phyloP scores from a whole-genome alignment of 805 yeast species.

The Torulaspora quercuum region DNA sequence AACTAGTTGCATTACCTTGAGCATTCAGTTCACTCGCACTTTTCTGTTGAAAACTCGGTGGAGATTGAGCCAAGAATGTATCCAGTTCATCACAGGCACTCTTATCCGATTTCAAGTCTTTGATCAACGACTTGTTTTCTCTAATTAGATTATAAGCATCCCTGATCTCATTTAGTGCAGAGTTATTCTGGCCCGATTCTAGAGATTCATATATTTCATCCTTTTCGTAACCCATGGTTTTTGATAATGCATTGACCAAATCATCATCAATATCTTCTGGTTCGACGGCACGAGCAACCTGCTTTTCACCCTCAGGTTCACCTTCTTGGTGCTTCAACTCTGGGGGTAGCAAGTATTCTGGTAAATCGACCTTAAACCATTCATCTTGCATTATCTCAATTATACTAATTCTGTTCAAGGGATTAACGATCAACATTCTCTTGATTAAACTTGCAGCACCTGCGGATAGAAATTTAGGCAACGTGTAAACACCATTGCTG shows the following conservation, averaged over 20 bases:
- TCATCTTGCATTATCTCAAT: slow-evolving; percentile 90
- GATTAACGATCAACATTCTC: slow-evolving; percentile 91
- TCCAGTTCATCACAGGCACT: slow-evolving; percentile 48
- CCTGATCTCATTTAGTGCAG: slow-evolving; percentile 67
- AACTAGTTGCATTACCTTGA: slow-evolving; percentile 3
- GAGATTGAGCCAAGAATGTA: slow-evolving; percentile 56
- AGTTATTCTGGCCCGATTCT: slow-evolving; percentile 43
- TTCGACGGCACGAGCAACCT: slow-evolving; percentile 7
- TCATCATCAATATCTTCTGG: slow-evolving; percentile 63
- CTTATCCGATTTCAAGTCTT: slow-evolving; percentile 53
- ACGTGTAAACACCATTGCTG: slow-evolving; percentile 85
- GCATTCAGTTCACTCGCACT: slow-evolving; percentile 6
- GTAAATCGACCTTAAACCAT: slow-evolving; percentile 82
- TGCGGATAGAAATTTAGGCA: slow-evolving; percentile 79
- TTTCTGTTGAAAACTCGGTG: slow-evolving; percentile 46
- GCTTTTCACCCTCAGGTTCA: slow-evolving; percentile 33
- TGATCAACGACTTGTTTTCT: slow-evolving; percentile 70
- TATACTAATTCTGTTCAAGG: slow-evolving; percentile 87
- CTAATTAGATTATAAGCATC: slow-evolving; percentile 82
- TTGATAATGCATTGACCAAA: slow-evolving; percentile 67
- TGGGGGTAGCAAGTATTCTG: slow-evolving; percentile 68
- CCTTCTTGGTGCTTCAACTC: slow-evolving; percentile 23
- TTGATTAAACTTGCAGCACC: slow-evolving; percentile 84
- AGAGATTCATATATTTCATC: slow-evolving; percentile 78
- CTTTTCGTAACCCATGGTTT: slow-evolving; percentile 84